phyloP scores from a whole-genome alignment of 306 rosid genomes.

The Begonia loranthoides region DNA sequence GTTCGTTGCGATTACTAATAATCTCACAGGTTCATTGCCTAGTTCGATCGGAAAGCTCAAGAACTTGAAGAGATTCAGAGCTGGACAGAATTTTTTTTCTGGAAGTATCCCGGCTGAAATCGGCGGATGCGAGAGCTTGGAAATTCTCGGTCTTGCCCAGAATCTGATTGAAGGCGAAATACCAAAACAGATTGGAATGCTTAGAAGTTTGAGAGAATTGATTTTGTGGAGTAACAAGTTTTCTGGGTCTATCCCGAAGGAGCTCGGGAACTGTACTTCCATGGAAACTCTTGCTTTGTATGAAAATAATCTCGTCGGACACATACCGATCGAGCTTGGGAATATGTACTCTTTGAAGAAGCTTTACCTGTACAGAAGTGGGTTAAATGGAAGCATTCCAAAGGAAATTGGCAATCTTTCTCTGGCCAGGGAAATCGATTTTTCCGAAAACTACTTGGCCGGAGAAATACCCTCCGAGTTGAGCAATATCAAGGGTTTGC shows the following conservation, averaged over 20 bases:
- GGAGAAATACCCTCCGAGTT: conserved; percentile 64
- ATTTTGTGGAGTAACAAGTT: conserved; percentile 39
- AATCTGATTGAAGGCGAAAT: conserved; percentile 50
- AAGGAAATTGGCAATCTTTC: conserved; percentile 76
- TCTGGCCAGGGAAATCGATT: conserved; percentile 37
- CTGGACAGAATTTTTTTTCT: conserved; percentile 58
- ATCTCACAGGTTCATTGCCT: conserved; percentile 54
- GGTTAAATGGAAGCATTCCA: conserved; percentile 65
- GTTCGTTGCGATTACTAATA: conserved; percentile 52
- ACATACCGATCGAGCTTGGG: conserved; percentile 57
- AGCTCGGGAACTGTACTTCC: conserved; percentile 50
- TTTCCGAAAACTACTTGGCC: conserved; percentile 50
- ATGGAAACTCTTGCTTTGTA: conserved; percentile 50
- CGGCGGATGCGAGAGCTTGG: conserved; percentile 39
- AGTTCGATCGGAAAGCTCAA: conserved; percentile 49
- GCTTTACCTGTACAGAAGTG: conserved; percentile 55
- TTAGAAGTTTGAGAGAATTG: conserved; percentile 29
- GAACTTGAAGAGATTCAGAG: conserved; percentile 41
- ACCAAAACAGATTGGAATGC: conserved; percentile 66
- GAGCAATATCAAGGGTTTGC: conserved; percentile 36
- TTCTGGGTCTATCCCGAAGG: conserved; percentile 55
- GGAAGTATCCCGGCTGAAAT: conserved; percentile 63
- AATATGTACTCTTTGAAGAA: conserved; percentile 26
- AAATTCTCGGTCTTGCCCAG: conserved; percentile 62
- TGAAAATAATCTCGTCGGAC: conserved; percentile 48